phyloP scores from a whole-genome alignment of 2,329 filamentous ascomycete species.

The Nigrograna mackinnonii region DNA sequence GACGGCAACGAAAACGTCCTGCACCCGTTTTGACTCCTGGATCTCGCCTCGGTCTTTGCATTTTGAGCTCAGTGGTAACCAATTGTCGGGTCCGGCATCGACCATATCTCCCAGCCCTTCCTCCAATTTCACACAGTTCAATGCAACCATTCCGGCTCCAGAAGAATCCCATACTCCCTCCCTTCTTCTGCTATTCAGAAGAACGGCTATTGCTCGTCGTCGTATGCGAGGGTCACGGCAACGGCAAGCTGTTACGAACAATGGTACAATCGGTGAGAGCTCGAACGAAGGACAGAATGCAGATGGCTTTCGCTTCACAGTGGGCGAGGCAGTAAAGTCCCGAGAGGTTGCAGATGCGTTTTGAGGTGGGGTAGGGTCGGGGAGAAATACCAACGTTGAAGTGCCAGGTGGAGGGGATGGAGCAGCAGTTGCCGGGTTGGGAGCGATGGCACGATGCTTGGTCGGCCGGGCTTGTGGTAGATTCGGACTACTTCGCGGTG shows the following conservation, averaged over 20 bases:
- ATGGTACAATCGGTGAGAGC: conserved; percentile 27
- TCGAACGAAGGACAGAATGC: conserved; percentile 32
- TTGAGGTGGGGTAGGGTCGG: conserved; percentile 6
- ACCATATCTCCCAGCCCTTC: conserved; percentile 18
- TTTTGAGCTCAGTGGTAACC: conserved; percentile 17
- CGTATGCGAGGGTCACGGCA: conserved; percentile 31
- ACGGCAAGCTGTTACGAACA: conserved; percentile 27
- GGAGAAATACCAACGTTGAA: conserved; percentile 13
- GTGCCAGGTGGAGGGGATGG: conserved; percentile 12
- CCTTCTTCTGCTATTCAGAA: conserved; percentile 24
- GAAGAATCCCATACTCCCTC: conserved; percentile 32
- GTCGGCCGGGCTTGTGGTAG: conserved; percentile 6
- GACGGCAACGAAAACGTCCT: conserved; percentile 25
- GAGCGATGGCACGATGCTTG: conserved; percentile 18
- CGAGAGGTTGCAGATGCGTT: background rate
- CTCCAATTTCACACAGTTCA: conserved; percentile 24
- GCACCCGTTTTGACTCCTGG: conserved; percentile 17
- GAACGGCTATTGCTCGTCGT: conserved; percentile 24
- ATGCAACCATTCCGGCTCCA: conserved; percentile 24
- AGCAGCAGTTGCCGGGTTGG: conserved; percentile 14
- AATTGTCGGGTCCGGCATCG: conserved; percentile 19
- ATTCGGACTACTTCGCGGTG: conserved; percentile 10
- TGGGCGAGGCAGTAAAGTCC: conserved; percentile 1
- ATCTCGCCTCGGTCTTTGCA: conserved; percentile 10
- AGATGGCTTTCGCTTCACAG: conserved; percentile 12